phyloP scores from a whole-genome alignment of 352 stramenopile species.

The Pythium folliculosum region DNA sequence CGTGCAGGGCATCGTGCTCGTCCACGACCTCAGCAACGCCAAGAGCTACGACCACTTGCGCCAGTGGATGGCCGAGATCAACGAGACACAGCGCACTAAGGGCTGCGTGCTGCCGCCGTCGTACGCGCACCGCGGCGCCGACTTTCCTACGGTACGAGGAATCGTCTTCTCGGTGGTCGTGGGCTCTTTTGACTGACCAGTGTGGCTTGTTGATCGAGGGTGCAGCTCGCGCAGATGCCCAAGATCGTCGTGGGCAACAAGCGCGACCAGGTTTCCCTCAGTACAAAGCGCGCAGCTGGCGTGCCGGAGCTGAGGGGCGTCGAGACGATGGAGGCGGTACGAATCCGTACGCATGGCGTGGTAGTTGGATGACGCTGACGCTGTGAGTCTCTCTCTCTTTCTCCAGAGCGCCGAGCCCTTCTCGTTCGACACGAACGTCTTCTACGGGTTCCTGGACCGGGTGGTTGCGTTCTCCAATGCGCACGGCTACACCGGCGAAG shows the following conservation, averaged over 20 bases:
- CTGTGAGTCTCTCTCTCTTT: background rate
- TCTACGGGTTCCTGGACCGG: constrained; percentile 68
- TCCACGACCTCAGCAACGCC: constrained; percentile 79
- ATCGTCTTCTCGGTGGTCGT: background rate
- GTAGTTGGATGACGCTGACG: too few relatives aligned
- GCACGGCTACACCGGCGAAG: constrained; percentile 8
- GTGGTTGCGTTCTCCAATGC: constrained; percentile 59
- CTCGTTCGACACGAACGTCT: constrained; percentile 47
- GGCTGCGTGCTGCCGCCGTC: constrained; percentile 53
- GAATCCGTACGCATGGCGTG: too few relatives aligned
- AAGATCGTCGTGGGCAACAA: constrained; percentile 87
- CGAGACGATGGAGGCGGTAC: constrained; percentile 59
- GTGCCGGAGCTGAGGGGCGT: constrained; percentile 50
- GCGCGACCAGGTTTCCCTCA: constrained; percentile 51
- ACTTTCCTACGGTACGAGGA: constrained; percentile 41
- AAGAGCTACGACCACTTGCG: constrained; percentile 75
- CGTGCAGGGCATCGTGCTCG: constrained; percentile 79
- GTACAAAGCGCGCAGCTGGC: constrained; percentile 35
- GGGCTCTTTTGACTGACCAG: background rate
- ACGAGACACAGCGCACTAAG: constrained; percentile 44
- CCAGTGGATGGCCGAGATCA: constrained; percentile 47
- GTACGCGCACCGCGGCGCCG: constrained; percentile 27
- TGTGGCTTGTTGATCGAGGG: background rate
- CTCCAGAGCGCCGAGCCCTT: constrained; percentile 59
- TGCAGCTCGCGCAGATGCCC: constrained; percentile 48